These are phyloP conservation scores for Aphanomyces euteiches DNA, from an alignment of 352 stramenopile species.

Conservation along the genomic window DNA sequence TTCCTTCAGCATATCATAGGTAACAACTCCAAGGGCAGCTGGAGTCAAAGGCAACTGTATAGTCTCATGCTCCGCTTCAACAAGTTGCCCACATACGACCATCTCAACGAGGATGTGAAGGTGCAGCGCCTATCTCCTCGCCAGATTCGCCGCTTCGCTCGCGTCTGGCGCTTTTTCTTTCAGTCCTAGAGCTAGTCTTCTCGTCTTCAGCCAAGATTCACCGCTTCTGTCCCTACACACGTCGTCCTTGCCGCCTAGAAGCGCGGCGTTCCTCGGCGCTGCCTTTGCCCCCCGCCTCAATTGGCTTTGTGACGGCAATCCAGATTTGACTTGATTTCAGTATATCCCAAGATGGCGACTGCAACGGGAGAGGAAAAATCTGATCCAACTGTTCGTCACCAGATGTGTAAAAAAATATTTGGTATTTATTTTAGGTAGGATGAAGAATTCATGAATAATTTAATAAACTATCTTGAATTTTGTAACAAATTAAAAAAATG, in stretches of 20 bases:
- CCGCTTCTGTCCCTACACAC: no score
- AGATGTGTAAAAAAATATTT: not conserved
- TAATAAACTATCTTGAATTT: no score
- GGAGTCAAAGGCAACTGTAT: conserved; percentile 8
- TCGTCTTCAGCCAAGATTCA: no score
- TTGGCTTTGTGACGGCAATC: no score
- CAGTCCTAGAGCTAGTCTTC: no score
- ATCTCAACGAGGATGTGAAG: no score
- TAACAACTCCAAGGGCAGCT: not conserved
- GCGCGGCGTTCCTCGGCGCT: not conserved
- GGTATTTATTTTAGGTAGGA: no score
- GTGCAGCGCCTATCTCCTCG: no score
- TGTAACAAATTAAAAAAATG: no score
- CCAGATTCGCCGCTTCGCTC: no score
- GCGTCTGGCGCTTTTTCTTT: no score
- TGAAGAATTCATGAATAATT: no score
- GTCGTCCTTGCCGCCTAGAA: not conserved
- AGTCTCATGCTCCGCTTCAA: not conserved
- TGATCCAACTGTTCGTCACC: conserved; percentile 26
- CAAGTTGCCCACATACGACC: not conserved
- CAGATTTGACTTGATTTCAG: not conserved
- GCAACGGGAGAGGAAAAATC: conserved; percentile 28
- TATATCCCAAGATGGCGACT: conserved; percentile 8
- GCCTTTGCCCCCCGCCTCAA: not conserved
- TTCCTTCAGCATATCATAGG: not conserved